Percentiles rank a stretch among this genome's conserved stretches.
These are phyloP conservation scores for Aspergillus alliaceus DNA, from an alignment of 2,329 filamentous ascomycete genomes.

Conservation along the genomic window DNA sequence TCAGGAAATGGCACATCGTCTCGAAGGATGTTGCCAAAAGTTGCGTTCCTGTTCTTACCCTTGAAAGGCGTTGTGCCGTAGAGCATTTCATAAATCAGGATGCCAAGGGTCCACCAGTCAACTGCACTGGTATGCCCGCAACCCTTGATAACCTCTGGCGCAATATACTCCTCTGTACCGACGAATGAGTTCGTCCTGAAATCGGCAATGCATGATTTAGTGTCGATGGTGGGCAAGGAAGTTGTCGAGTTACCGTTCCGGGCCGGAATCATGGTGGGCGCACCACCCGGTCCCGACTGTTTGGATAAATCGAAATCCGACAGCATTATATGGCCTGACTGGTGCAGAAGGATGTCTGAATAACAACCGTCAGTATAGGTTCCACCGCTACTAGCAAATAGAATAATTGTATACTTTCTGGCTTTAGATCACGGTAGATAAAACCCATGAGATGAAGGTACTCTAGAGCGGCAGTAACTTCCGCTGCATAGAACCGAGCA, in stretches of 20 bases:
- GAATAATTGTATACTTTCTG: conserved; percentile 70
- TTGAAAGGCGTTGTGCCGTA: conserved; percentile 99
- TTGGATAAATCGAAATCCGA: conserved; percentile 98
- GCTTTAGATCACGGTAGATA: conserved; percentile 97
- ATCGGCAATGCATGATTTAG: conserved; percentile 95
- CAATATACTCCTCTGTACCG: conserved; percentile 98
- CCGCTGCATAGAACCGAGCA: conserved; percentile 93
- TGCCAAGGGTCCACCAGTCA: conserved; percentile 98
- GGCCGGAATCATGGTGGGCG: conserved; percentile 95
- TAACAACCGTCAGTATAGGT: conserved; percentile 37
- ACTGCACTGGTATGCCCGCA: conserved; percentile 98
- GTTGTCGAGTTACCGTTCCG: conserved; percentile 83
- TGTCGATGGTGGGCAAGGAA: conserved; percentile 94
- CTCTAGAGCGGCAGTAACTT: conserved; percentile 93
- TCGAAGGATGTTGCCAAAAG: conserved; percentile 93
- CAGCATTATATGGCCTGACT: conserved; percentile 99
- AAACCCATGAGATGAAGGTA: conserved; percentile 99
- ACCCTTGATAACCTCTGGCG: conserved; percentile 97
- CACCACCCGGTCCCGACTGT: conserved; percentile 92
- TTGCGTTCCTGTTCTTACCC: conserved; percentile 97
- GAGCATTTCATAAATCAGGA: conserved; percentile 97
- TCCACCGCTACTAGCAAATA: neutral
- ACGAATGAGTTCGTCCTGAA: conserved; percentile 99
- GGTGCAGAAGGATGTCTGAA: conserved; percentile 90
- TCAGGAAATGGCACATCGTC: conserved; percentile 97